Conservation (phyloP, 2,329 filamentous ascomycete genomes). For the Metarhizium rileyi region DNA sequence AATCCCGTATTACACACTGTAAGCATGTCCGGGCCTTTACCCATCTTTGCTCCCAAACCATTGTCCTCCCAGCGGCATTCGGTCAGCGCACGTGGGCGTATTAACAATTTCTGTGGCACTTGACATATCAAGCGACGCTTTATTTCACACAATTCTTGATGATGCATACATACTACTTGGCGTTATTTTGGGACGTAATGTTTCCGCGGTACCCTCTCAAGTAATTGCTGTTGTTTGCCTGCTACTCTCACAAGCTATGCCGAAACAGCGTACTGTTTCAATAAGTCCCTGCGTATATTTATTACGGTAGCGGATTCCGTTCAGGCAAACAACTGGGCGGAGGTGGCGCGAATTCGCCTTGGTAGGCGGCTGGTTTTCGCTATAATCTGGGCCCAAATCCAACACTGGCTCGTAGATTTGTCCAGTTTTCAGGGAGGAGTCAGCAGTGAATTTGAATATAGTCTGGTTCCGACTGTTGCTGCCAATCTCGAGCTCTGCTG, state of each 20-base stretch:
- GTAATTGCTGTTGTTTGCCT: neutral
- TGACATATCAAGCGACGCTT: neutral
- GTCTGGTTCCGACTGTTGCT: neutral
- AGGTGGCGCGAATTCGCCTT: neutral
- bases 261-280: neutral
- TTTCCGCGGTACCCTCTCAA: neutral
- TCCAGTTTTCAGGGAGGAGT: neutral
- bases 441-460: neutral
- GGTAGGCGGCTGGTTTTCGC: neutral
- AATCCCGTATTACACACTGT: neutral
- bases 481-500: too few species aligned
- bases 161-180: neutral
- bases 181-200: neutral
- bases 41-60: neutral
- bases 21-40: constrained; percentile 2
- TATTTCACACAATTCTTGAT: neutral
- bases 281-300: neutral
- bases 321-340: neutral
- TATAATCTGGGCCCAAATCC: neutral
- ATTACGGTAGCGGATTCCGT: neutral
- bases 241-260: neutral
- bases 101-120: neutral
- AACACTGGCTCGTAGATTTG: neutral
- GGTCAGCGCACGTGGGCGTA: neutral
- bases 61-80: neutral